Evolutionary conservation across 129 eudicot species (phyloP).

Genomic region (Kitagawia praeruptora): DNA sequence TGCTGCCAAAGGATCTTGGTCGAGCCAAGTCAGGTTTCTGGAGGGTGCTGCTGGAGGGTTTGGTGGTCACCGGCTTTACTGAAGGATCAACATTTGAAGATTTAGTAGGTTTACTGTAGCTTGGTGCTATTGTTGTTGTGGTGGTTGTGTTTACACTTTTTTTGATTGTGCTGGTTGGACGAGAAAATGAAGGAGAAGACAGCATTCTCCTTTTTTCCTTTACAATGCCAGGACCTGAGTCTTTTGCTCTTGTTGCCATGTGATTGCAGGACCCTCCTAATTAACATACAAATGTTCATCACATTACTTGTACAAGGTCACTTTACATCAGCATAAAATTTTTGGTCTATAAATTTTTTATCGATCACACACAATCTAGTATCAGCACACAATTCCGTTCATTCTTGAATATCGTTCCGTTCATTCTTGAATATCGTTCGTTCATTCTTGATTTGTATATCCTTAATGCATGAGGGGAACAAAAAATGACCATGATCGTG

Average conservation of each 20-base stretch:
- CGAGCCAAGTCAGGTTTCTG: not conserved
- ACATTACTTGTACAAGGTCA: not conserved
- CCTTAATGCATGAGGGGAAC: not conserved
- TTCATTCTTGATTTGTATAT: too few relatives aligned
- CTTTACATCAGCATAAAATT: not conserved
- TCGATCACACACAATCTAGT: too few relatives aligned
- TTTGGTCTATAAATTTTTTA: too few relatives aligned
- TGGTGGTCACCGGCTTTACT: not conserved
- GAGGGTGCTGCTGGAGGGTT: not conserved
- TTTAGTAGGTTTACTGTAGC: slow-evolving; percentile 1
- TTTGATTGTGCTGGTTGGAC: not conserved
- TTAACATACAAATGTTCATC: not conserved
- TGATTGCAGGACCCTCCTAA: not conserved
- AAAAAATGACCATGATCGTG: not conserved
- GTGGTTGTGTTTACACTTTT: not conserved
- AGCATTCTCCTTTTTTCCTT: not conserved
- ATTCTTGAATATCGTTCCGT: too few relatives aligned
- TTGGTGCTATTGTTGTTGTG: not conserved
- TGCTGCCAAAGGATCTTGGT: not conserved
- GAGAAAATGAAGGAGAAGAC: slow-evolving; percentile 7
- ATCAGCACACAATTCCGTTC: too few relatives aligned
- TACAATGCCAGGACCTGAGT: not conserved
- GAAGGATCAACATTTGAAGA: not conserved
- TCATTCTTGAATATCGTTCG: too few relatives aligned
- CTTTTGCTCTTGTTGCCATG: slow-evolving; percentile 6